These are phyloP conservation scores for Zasmidium angulare DNA, from an alignment of 2,329 filamentous ascomycete species.

Conservation along the genomic window DNA sequence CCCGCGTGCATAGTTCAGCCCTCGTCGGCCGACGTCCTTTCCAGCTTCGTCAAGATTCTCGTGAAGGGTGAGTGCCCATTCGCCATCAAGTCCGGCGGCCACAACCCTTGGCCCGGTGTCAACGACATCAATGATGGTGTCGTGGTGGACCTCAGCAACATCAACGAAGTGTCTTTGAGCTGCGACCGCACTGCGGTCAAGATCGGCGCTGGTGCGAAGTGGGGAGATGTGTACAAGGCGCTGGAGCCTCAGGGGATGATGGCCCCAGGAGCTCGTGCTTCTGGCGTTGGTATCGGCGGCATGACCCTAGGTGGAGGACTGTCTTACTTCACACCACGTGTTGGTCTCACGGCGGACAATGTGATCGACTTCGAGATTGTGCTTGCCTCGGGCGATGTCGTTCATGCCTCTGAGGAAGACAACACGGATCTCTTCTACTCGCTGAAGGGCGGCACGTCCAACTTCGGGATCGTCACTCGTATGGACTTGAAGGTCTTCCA, in stretches of 20 bases:
- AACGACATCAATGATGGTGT: constrained; percentile 25
- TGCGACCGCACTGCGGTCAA: constrained; percentile 21
- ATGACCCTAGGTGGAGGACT: constrained; percentile 50
- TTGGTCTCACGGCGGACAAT: constrained; percentile 50
- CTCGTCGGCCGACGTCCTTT: constrained; percentile 3
- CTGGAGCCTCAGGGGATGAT: constrained; percentile 42
- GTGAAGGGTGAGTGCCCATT: constrained; percentile 5
- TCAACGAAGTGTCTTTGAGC: constrained; percentile 19
- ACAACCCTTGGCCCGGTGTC: constrained; percentile 10
- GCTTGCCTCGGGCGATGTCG: constrained; percentile 16
- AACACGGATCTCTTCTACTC: constrained; percentile 27
- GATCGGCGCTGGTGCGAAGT: constrained; percentile 48
- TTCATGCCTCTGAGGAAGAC: constrained; percentile 12
- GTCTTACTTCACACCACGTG: constrained; percentile 46
- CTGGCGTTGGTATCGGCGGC: constrained; percentile 47
- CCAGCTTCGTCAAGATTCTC: constrained; percentile 4
- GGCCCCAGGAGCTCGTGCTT: constrained; percentile 46
- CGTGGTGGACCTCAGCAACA: constrained; percentile 23
- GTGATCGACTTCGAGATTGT: constrained; percentile 26
- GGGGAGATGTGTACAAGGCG: constrained; percentile 42
- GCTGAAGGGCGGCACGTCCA: constrained; percentile 22
- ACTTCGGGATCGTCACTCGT: constrained; percentile 27
- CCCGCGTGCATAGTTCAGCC: constrained; percentile 15
- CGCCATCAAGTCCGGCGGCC: constrained; percentile 13
- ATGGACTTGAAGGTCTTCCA: constrained; percentile 12